Evolutionary conservation across 495 filamentous ascomycete genomes (phyloP), one percentile per base, ranked within the genome.

Genomic region (Penicillium salamii): DNA sequence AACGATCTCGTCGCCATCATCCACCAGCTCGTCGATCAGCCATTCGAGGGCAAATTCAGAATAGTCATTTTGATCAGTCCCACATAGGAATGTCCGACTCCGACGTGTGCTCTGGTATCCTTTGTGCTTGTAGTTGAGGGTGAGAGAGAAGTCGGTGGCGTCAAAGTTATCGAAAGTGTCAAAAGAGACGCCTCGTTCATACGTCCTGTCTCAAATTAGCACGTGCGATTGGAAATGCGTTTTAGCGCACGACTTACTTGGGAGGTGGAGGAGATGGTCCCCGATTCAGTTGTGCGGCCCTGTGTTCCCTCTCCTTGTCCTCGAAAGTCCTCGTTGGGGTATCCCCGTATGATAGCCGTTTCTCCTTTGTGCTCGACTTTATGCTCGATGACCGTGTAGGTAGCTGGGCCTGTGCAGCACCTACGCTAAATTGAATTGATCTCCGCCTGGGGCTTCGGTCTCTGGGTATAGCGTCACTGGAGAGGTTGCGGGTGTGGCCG

Each of bases 1-100:
- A 28, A 98, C 85, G 43, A 98, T 88, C 69, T 97, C 89, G 61
- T 98, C 93, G 9, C 95, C 93, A 66, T 97, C 93, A 58, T 97
- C 92, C 17, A 97, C 91, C 53, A 97, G 75, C 62, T 96, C 91
- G 60, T 95, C 90, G 21, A 98, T 80, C 39, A 97, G 78, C 90
- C 91, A 98, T 63, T 95, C 84, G 11, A 98, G 76, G 7, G 93
- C 93, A 71, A 90, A 95, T 40, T 97, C 91, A 15, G 92, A 96
- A 69, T 97, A 97, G 48, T 89, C 84, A 58, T 97, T 93, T 62
- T 95, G 87, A 66, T 98, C 93, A 24, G 90, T 90, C 1, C 93
- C 93, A 44, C 91, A 92, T 57, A 97, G 81, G 63, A 97, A 97
- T 2, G 91, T 97, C 33, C 92, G 82, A 8, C 90, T 95, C 29